A percentile compares a stretch with the other conserved stretches of the same genome.
phyloP scores from a whole-genome alignment of 345 rosid species.

The Erodium maritimum region DNA sequence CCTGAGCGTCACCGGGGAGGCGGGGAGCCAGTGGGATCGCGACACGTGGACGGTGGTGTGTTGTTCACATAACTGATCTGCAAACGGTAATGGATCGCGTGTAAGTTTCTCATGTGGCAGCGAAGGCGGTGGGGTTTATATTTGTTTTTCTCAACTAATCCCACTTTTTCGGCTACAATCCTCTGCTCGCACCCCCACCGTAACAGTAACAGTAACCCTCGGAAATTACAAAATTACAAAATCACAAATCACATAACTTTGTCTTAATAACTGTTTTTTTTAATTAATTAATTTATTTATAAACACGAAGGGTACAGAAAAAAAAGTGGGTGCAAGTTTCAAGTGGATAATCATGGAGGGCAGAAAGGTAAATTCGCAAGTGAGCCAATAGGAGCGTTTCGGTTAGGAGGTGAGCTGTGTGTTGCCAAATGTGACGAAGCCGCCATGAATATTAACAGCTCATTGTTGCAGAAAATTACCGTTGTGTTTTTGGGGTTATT shows the following conservation, averaged over 20 bases:
- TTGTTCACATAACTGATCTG: not conserved
- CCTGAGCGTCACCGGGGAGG: not conserved
- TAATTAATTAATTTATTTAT: too few species aligned
- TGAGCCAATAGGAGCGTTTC: too few species aligned
- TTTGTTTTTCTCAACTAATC: not conserved
- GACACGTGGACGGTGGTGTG: conserved; percentile 8
- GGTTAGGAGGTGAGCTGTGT: too few species aligned
- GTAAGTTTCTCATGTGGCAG: not conserved
- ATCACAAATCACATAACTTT: too few species aligned
- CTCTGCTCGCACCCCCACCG: not conserved
- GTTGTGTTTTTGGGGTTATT: not conserved
- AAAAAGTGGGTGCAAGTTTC: too few species aligned
- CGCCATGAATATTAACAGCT: not conserved
- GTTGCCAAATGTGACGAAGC: not conserved
- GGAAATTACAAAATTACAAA: too few species aligned
- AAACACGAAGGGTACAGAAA: too few species aligned
- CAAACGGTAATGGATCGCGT: not conserved
- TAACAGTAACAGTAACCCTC: too few species aligned
- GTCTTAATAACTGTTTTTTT: too few species aligned
- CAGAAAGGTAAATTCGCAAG: too few species aligned
- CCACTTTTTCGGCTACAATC: not conserved
- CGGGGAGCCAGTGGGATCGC: not conserved
- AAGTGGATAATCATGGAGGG: too few species aligned
- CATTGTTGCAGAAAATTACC: not conserved
- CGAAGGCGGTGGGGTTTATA: not conserved